Evolutionary conservation across 2,329 filamentous ascomycete genomes (phyloP), one percentile per base, ranked within the genome.

Genomic region (Basipetospora chlamydospora): DNA sequence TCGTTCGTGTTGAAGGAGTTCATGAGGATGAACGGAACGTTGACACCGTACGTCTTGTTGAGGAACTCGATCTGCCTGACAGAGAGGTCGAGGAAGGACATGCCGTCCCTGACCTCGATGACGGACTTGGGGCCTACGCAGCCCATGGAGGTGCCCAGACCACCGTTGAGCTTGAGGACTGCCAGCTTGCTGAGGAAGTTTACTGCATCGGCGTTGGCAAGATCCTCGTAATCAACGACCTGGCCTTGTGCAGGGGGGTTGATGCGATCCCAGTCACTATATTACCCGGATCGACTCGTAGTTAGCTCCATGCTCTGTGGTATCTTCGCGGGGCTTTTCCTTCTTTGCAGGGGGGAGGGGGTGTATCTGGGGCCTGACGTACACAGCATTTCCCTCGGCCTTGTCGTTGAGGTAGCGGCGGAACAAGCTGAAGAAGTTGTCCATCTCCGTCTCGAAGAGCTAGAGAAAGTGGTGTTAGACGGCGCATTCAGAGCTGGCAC

Each of bases 1-100:
- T 88, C 77, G 60, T 98, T 87, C 58, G 90, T 98, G 76, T 98
- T 98, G 82, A 98, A 98, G 39, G 90, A 96, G 79, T 98, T 98
- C 90, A 98, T 98, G 51, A 98, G 79, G 48, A 98, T 78, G 63
- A 98, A 95, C 33, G 90, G 90, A 23, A 98, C 90, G 58, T 95
- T 96, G 60, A 92, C 85, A 50, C 81, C 75, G 69, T 95, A 96
- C 46, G 86, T 96, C 61, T 87, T 82, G 80, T 98, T 98, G 50
- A 98, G 80, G 71, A 86, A 92, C 69, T 98, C 90, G 56, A 98
- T 93, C 72, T 98, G 90, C 54, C 90, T 84, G 51, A 98, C 90
- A 15, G 90, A 96, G 52, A 98, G 73, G 64, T 98, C 90, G 48
- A 98, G 74, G 79, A 98, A 98, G 51, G 90, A 98, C 90, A 96